Evolutionary conservation across 2,329 filamentous ascomycete species (phyloP).

Genomic region (Hypomyces perniciosus): DNA sequence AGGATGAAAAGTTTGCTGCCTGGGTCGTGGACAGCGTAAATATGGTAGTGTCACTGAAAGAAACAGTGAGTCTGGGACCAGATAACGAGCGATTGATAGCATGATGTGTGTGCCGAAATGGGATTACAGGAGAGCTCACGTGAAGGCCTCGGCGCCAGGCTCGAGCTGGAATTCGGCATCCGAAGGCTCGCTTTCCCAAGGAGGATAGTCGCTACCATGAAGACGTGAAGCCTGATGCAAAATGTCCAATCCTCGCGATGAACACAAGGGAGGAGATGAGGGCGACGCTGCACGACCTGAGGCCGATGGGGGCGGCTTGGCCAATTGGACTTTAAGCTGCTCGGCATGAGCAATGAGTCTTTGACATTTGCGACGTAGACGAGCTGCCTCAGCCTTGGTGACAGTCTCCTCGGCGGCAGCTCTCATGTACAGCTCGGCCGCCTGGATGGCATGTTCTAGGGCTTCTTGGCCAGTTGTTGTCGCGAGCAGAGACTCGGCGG

Average conservation of each 20-base stretch:
- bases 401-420: constrained; percentile 59
- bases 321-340: constrained; percentile 54
- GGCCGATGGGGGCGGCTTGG: neutral
- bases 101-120: neutral
- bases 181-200: constrained; percentile 65
- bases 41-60: constrained; percentile 58
- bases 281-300: neutral
- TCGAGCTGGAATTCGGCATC: constrained; percentile 54
- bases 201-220: constrained; percentile 77
- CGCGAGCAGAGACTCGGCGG: constrained; percentile 32
- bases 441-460: constrained; percentile 67
- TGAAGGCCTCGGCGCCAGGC: constrained; percentile 50
- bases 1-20: constrained; percentile 68
- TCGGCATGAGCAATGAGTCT: constrained; percentile 68
- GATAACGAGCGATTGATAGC: neutral
- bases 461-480: constrained; percentile 47
- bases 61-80: neutral
- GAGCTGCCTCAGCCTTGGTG: constrained; percentile 56
- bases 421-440: constrained; percentile 72
- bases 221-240: constrained; percentile 71
- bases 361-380: constrained; percentile 63
- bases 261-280: neutral
- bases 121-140: constrained; percentile 41
- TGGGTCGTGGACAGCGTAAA: constrained; percentile 73
- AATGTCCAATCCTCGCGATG: constrained; percentile 35